These are phyloP conservation scores for Chlorella vulgaris DNA, from an alignment of 139 green algal species.

Conservation along the genomic window DNA sequence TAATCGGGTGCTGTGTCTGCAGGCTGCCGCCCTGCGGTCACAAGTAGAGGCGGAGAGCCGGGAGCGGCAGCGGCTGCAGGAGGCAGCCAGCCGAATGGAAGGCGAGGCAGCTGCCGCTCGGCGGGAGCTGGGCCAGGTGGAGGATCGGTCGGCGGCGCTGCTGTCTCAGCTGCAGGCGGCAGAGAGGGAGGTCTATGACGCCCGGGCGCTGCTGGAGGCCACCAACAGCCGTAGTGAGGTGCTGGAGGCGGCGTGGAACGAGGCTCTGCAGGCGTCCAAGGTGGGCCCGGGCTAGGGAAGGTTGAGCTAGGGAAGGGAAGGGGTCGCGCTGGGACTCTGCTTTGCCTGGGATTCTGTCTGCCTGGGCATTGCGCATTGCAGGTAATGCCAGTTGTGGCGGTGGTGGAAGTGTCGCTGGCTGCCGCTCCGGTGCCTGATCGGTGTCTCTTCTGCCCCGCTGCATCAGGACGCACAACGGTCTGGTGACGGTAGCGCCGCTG, in stretches of 20 bases:
- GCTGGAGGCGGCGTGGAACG: conserved; percentile 1
- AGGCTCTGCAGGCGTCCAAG: neutral
- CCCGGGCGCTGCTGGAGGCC: conserved; percentile 1
- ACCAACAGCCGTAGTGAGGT: neutral
- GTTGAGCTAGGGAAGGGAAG: neutral
- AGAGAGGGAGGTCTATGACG: neutral
- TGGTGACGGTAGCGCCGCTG: neutral
- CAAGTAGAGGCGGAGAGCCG: neutral
- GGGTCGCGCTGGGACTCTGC: neutral
- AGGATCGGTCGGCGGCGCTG: neutral
- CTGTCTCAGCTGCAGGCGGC: neutral
- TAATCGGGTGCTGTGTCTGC: neutral
- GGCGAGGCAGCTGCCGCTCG: neutral
- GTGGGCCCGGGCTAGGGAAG: too few relatives aligned
- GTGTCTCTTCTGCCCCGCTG: neutral
- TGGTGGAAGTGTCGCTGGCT: neutral
- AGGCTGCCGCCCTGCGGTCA: neutral
- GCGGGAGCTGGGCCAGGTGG: neutral
- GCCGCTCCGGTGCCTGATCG: neutral
- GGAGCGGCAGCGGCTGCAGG: conserved; percentile 13
- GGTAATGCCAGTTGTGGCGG: neutral
- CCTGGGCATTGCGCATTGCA: neutral
- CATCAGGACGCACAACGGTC: neutral
- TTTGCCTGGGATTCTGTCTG: neutral
- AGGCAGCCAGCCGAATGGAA: neutral